Percentiles rank a stretch among this genome's conserved stretches.
Conservation (phyloP, 768 basidiomycete genomes). For the Kwoniella sp. region DNA sequence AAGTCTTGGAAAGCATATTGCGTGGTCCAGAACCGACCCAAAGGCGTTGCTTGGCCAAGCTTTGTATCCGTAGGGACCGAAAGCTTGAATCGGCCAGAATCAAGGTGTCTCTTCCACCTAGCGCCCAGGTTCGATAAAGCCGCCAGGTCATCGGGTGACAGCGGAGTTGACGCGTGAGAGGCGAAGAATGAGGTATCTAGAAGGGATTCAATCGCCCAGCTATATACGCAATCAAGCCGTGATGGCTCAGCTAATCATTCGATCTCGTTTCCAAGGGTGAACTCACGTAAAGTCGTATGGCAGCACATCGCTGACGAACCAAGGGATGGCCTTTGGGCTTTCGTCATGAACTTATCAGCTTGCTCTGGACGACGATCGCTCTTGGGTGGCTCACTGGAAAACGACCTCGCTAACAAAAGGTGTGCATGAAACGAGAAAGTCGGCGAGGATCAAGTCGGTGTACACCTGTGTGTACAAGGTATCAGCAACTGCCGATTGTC, state of each 20-base stretch:
- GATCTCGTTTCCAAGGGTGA: neutral
- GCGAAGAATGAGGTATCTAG: constrained; percentile 64
- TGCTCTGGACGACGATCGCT: neutral
- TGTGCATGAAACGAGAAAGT: constrained; percentile 83
- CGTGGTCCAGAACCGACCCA: constrained; percentile 55
- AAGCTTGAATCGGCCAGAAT: constrained; percentile 69
- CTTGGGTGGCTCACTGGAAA: constrained; percentile 70
- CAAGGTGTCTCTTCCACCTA: constrained; percentile 75
- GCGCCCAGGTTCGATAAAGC: constrained; percentile 64
- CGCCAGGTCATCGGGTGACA: constrained; percentile 41
- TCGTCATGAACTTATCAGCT: constrained; percentile 6
- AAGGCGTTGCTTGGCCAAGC: constrained; percentile 61
- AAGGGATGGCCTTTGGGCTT: constrained; percentile 91
- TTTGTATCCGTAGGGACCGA: constrained; percentile 67
- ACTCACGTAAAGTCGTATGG: constrained; percentile 72
- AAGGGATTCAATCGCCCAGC: constrained; percentile 62
- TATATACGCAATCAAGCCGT: no score
- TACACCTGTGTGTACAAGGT: constrained; percentile 65
- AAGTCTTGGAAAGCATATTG: constrained; percentile 54
- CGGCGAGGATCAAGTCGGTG: constrained; percentile 80
- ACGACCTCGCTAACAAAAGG: constrained; percentile 77
- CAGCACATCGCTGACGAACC: constrained; percentile 93
- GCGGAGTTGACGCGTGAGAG: constrained; percentile 44
- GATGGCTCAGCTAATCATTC: no score
- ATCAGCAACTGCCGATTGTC: constrained; percentile 13